Evolutionary conservation across 2,329 filamentous ascomycete genomes (phyloP).

Genomic region (Aureobasidium sp.): DNA sequence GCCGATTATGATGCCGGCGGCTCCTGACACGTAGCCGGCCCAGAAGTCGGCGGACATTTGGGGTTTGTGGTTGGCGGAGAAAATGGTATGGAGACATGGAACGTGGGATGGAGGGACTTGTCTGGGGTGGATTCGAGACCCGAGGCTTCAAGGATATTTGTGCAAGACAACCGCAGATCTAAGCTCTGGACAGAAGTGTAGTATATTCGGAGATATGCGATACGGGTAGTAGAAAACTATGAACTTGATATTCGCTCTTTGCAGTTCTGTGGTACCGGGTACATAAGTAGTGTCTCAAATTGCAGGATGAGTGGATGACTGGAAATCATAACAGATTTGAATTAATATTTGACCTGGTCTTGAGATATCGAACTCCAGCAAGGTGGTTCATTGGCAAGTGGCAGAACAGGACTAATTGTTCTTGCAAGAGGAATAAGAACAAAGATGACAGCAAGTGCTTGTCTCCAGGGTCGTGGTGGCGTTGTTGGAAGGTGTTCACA

Average conservation of each 20-base stretch:
- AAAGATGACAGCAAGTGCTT: background rate
- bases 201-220: background rate
- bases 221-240: background rate
- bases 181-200: background rate
- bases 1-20: slow-evolving; percentile 76
- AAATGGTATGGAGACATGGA: background rate
- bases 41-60: slow-evolving; percentile 83
- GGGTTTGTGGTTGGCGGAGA: background rate
- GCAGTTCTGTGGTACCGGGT: no score
- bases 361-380: background rate
- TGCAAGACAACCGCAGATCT: background rate
- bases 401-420: no score
- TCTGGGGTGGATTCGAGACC: background rate
- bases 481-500: background rate
- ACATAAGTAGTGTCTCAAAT: no score
- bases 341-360: background rate
- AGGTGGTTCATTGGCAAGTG: background rate
- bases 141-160: background rate
- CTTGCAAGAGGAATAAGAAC: background rate
- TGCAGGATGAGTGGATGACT: no score
- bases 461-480: background rate
- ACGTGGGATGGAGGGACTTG: background rate
- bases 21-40: slow-evolving; percentile 85
- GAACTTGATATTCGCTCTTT: background rate
- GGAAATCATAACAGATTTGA: background rate